These are phyloP conservation scores for Colletotrichum godetiae DNA, from an alignment of 2,329 filamentous ascomycete species.

Conservation along the genomic window DNA sequence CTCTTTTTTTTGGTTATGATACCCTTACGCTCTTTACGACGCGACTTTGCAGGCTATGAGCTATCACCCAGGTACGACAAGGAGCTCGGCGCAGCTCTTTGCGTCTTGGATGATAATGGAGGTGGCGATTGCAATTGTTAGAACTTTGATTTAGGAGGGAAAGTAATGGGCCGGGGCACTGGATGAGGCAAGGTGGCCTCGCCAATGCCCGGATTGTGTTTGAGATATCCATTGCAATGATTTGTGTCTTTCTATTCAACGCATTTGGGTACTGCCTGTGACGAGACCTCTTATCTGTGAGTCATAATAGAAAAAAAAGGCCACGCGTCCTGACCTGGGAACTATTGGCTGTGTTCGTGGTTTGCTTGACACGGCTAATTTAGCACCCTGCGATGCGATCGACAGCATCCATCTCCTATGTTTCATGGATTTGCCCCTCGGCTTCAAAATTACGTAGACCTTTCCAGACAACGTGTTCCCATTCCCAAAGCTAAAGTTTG, in stretches of 20 bases:
- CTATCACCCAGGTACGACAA: neutral
- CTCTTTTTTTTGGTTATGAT: conserved; percentile 2
- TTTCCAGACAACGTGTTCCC: neutral
- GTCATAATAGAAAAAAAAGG: neutral
- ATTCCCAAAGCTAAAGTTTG: neutral
- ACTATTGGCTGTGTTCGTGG: neutral
- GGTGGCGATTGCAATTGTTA: neutral
- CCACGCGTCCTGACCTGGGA: neutral
- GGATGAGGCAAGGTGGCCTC: conserved; percentile 9
- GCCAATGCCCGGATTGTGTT: neutral
- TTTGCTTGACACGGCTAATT: neutral
- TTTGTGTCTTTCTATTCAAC: neutral
- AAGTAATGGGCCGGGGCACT: neutral
- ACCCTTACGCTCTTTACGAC: conserved; percentile 27
- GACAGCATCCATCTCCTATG: neutral
- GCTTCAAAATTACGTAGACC: neutral
- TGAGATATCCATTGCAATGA: conserved; percentile 8
- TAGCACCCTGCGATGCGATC: neutral
- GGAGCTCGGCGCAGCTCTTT: neutral
- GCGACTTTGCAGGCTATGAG: neutral
- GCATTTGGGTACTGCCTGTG: neutral
- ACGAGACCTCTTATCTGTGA: neutral
- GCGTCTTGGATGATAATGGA: neutral
- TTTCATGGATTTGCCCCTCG: neutral
- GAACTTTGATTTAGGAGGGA: neutral